phyloP scores from a whole-genome alignment of 768 basidiomycete species.

The Mycena vulgaris region DNA sequence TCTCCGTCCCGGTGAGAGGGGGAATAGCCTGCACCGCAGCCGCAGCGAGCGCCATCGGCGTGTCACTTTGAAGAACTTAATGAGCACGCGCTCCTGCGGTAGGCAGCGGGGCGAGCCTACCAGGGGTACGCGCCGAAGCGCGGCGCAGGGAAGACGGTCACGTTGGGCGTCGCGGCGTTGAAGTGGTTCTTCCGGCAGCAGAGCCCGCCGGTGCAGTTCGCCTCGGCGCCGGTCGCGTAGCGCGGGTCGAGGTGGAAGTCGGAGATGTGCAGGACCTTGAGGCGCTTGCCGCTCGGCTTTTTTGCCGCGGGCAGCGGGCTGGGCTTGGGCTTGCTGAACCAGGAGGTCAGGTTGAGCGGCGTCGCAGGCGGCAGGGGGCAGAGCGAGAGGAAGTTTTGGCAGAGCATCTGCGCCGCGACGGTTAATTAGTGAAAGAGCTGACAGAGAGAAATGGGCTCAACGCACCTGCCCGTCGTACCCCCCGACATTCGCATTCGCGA shows the following conservation, averaged over 20 bases:
- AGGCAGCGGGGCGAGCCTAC: slow-evolving; percentile 46
- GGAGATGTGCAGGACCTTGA: slow-evolving; percentile 84
- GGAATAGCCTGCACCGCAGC: slow-evolving; percentile 80
- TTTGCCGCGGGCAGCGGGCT: slow-evolving; percentile 72
- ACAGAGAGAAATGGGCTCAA: background rate
- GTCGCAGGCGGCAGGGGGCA: slow-evolving; percentile 73
- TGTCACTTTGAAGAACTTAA: slow-evolving; percentile 63
- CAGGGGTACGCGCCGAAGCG: slow-evolving; percentile 77
- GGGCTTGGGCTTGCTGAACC: slow-evolving; percentile 87
- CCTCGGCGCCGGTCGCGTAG: slow-evolving; percentile 78
- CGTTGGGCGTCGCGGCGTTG: slow-evolving; percentile 66
- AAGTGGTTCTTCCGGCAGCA: slow-evolving; percentile 75
- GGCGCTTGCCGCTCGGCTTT: slow-evolving; percentile 72
- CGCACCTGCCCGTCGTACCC: slow-evolving; percentile 82
- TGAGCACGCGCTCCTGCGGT: background rate
- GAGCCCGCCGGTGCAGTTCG: slow-evolving; percentile 76
- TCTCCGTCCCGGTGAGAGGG: slow-evolving; percentile 70
- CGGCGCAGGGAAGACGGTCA: slow-evolving; percentile 71
- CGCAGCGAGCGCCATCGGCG: slow-evolving; percentile 72
- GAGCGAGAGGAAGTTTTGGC: slow-evolving; percentile 37
- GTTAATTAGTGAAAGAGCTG: background rate
- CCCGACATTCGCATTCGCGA: slow-evolving; percentile 78
- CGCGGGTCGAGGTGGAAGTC: slow-evolving; percentile 85
- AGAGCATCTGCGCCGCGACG: slow-evolving; percentile 27
- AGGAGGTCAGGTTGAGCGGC: slow-evolving; percentile 73